Percentiles rank a stretch among this genome's conserved stretches.
These are phyloP conservation scores for Xylariaceae sp. DNA, from an alignment of 2,329 filamentous ascomycete genomes.

Conservation along the genomic window DNA sequence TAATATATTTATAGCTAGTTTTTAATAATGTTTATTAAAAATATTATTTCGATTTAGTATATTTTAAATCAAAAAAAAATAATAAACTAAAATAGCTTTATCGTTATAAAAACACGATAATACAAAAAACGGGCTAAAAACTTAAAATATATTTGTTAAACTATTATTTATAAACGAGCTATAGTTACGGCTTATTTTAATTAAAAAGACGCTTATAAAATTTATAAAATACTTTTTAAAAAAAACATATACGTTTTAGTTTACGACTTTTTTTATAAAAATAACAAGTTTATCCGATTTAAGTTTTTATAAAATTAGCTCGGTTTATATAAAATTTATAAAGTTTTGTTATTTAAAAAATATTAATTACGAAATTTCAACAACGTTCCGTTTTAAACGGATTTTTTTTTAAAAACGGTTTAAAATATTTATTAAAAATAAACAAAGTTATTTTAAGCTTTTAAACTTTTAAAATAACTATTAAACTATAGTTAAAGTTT, in stretches of 20 bases:
- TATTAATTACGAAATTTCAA: not conserved
- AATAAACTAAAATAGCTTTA: no score
- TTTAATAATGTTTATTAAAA: not conserved
- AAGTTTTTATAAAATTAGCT: no score
- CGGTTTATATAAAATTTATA: not conserved
- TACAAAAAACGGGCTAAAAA: not conserved
- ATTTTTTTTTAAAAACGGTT: no score
- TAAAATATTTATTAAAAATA: no score
- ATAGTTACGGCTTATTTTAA: no score
- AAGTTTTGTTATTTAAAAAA: no score
- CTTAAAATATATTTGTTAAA: not conserved
- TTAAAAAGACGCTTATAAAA: not conserved
- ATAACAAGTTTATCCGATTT: not conserved
- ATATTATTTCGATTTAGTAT: not conserved
- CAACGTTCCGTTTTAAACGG: not conserved
- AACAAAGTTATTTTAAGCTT: no score
- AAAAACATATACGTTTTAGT: not conserved
- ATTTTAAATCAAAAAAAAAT: not conserved
- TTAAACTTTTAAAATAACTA: no score
- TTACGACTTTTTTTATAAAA: not conserved
- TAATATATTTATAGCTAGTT: no score
- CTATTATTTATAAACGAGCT: not conserved
- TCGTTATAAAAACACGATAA: not conserved
- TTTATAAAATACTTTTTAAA: not conserved
- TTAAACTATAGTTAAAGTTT: no score